A percentile compares a stretch with the other conserved stretches of the same genome.
Conservation (phyloP, 2,329 filamentous ascomycete species). For the Herpotrichia juniperi region DNA sequence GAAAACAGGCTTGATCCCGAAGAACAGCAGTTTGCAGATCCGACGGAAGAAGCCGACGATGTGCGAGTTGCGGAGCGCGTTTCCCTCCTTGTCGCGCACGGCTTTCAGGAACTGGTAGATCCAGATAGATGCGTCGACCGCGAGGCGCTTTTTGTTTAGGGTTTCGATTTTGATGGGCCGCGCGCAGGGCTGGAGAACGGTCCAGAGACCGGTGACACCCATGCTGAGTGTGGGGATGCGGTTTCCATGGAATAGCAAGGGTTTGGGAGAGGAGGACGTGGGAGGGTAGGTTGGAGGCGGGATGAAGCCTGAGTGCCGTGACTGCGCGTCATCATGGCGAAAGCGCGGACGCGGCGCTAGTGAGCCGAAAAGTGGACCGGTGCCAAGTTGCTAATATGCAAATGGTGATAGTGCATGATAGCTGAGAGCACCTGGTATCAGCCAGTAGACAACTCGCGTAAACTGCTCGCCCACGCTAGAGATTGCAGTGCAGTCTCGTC, state of each 20-base stretch:
- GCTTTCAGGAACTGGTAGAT: slow-evolving; percentile 99
- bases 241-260: slow-evolving; percentile 19
- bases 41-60: slow-evolving; percentile 97
- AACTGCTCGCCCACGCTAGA: too few relatives aligned
- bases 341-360: slow-evolving; percentile 1
- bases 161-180: slow-evolving; percentile 96
- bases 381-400: too few relatives aligned
- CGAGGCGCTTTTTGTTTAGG: slow-evolving; percentile 92
- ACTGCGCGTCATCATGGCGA: slow-evolving; percentile 18
- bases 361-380: neutral
- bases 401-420: too few relatives aligned
- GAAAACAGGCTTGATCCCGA: slow-evolving; percentile 94
- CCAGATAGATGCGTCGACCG: slow-evolving; percentile 98
- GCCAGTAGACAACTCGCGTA: too few relatives aligned
- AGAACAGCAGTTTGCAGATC: slow-evolving; percentile 97
- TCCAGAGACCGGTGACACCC: slow-evolving; percentile 99
- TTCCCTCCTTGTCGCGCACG: slow-evolving; percentile 97
- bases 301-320: slow-evolving; percentile 7
- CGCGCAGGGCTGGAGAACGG: slow-evolving; percentile 91
- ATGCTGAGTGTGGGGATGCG: slow-evolving; percentile 56
- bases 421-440: too few relatives aligned
- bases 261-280: neutral
- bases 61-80: slow-evolving; percentile 93
- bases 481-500: too few relatives aligned
- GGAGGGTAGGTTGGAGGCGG: neutral